Conservation (phyloP, 2,329 filamentous ascomycete genomes). For the Dichotomopilus funicola region DNA sequence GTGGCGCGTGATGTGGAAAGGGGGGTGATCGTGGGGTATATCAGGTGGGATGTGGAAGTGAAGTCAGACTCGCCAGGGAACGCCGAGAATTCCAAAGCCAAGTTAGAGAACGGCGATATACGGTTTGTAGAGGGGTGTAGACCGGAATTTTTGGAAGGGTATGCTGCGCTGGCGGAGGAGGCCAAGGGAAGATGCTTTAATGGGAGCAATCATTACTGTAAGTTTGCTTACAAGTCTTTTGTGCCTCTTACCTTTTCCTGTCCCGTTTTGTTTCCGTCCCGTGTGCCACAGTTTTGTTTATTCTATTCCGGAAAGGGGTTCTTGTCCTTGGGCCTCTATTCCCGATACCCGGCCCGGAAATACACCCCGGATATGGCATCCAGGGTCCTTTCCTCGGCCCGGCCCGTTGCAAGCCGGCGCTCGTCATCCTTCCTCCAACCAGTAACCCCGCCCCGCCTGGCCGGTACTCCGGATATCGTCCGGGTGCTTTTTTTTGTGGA, state of each 20-base stretch:
- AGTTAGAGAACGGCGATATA: constrained; percentile 22
- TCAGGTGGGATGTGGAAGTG: constrained; percentile 1
- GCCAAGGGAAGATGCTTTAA: constrained; percentile 30
- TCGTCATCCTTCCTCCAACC: not conserved
- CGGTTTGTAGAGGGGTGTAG: constrained; percentile 24
- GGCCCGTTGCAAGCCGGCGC: not conserved
- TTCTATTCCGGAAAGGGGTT: not conserved
- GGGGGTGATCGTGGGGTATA: constrained; percentile 29
- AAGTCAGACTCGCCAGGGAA: constrained; percentile 30
- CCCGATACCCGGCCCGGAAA: too few species aligned
- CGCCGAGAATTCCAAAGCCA: constrained; percentile 5
- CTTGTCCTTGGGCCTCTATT: too few species aligned
- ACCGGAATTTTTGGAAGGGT: constrained; percentile 31
- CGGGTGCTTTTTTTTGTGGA: too few species aligned
- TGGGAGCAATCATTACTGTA: constrained; percentile 31
- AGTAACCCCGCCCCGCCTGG: not conserved
- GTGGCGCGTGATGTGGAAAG: constrained; percentile 30
- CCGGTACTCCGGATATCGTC: too few species aligned
- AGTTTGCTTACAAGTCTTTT: constrained; percentile 27
- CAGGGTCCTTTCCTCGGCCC: not conserved
- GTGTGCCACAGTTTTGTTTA: too few species aligned
- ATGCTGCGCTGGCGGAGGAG: constrained; percentile 26
- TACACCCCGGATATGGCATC: too few species aligned
- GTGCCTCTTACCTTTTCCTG: not conserved
- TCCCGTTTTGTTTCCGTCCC: not conserved